Percentiles rank a stretch among this genome's conserved stretches.
phyloP scores from a whole-genome alignment of 78 protist genomes.

The Dictyostelium discoideum region dicty_2.7 NC_007090.3:1480501-1481000 shows the following conservation, averaged over 20 bases:
- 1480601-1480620: not conserved
- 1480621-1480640: not conserved
- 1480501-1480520: not conserved
- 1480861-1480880: not conserved
- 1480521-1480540: no score
- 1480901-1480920: not conserved
- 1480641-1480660: conserved; percentile 40
- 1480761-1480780: conserved; percentile 17
- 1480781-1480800: conserved; percentile 28
- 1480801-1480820: not conserved
- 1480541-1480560: no score
- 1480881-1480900: not conserved
- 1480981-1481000: not conserved
- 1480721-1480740: conserved; percentile 39
- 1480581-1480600: not conserved
- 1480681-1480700: conserved; percentile 26
- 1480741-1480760: conserved; percentile 49
- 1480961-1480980: not conserved
- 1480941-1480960: not conserved
- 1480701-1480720: conserved; percentile 42
- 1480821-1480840: not conserved
- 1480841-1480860: not conserved
- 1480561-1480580: no score
- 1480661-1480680: conserved; percentile 61
- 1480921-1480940: not conserved